phyloP scores from a whole-genome alignment of 129 eudicot genomes.

The Artemisia tridentata region DNA sequence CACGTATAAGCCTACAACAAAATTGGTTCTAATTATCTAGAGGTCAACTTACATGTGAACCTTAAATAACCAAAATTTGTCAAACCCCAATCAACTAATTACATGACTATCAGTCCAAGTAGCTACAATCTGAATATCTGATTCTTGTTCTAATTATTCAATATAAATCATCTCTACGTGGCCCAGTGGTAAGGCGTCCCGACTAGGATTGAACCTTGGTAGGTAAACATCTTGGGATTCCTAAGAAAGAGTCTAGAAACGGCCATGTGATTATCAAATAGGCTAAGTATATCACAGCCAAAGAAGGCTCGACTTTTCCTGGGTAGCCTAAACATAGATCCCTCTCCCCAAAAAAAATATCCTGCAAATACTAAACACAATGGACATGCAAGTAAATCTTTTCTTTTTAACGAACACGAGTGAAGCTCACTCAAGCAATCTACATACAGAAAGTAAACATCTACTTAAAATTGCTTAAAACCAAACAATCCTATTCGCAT shows the following conservation, averaged over 20 bases:
- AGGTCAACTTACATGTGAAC: too few relatives aligned
- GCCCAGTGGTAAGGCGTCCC: neutral
- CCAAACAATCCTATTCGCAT: conserved; percentile 6
- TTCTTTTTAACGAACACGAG: neutral
- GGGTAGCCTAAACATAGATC: too few relatives aligned
- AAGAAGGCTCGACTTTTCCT: neutral
- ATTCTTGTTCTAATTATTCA: neutral
- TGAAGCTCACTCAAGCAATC: conserved; percentile 17
- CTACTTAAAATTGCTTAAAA: conserved; percentile 4
- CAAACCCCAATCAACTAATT: neutral
- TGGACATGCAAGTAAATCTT: neutral
- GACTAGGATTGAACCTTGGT: neutral
- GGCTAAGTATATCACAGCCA: neutral
- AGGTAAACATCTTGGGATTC: neutral
- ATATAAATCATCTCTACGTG: neutral
- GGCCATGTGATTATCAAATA: neutral
- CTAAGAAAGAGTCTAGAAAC: neutral
- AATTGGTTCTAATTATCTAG: too few relatives aligned
- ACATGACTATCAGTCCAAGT: neutral
- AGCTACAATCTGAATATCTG: neutral
- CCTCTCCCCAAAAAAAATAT: too few relatives aligned
- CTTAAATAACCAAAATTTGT: too few relatives aligned
- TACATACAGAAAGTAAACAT: conserved; percentile 15
- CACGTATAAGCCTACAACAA: too few relatives aligned
- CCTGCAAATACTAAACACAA: too few relatives aligned